Evolutionary conservation across 2,329 filamentous ascomycete species (phyloP), one percentile per base, ranked within the genome.

Genomic region (Aureobasidium sp.): DNA sequence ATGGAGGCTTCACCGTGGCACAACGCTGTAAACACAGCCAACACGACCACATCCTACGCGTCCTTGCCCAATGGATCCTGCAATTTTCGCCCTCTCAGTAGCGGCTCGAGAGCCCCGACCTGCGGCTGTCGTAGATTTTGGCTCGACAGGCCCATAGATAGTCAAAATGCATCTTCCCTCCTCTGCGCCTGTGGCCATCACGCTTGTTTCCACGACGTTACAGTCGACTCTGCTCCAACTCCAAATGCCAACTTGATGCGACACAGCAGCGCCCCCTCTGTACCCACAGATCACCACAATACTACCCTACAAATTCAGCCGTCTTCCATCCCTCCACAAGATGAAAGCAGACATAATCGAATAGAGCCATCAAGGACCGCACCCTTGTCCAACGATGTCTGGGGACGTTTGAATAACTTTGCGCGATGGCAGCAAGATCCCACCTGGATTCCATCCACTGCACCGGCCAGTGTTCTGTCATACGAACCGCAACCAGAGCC

Each of bases 61-160:
- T 69, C 71, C 32, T 72, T 82, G 17, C 81, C 81, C n/a, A 75
- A 71, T 66, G 82, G 82, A 51, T 72, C 76, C 37, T 84, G 82
- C 74, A 80, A 81, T 69, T 81, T 75, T 70, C 78, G 77, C 67
- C 78, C 82, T 65, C 68, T 79, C 63, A 75, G 70, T 52, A 66
- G 70, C 43, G 78, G 79, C 44, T 69, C 70, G n/a, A 71, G 69
- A 64, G 75, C 76, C 15, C 74, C 76, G 37, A 71, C 67, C 34
- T 84, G 82, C 71, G 81, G 81, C 48, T 84, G 82, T 70, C 74
- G 75, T 63, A 76, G 80, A 59, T 84, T 83, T 67, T 83, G 80
- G 78, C 69, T 70, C 64, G 69, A 72, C 62, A 64, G 71, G 59
- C 68, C 67, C 29, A 5, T 51, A 50, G 24, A 60, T 41, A 60